These are phyloP conservation scores for Apiotrichum mycotoxinovorans DNA, from an alignment of 1,284 basidiomycete genomes.

Conservation along the genomic window DNA sequence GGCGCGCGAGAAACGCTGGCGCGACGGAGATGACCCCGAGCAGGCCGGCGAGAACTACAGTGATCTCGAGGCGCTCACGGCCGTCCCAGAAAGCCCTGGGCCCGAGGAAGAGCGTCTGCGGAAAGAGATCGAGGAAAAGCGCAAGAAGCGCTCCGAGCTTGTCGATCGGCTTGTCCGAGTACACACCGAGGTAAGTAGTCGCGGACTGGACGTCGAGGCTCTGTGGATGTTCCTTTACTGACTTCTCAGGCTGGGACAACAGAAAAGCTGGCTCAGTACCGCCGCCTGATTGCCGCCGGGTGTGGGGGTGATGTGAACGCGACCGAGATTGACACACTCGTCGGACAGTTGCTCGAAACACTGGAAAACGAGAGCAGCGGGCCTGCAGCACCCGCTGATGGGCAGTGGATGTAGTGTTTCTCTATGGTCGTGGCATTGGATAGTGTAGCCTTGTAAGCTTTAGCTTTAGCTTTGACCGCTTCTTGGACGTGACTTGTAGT, in stretches of 20 bases:
- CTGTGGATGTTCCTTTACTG: no score
- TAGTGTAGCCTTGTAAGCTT: neutral
- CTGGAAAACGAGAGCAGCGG: slow-evolving; percentile 25
- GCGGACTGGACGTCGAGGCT: no score
- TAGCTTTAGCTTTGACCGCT: neutral
- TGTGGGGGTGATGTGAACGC: slow-evolving; percentile 76
- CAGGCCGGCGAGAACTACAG: slow-evolving; percentile 39
- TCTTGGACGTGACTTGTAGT: neutral
- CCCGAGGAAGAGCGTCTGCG: slow-evolving; percentile 60
- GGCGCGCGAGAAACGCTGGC: slow-evolving; percentile 59
- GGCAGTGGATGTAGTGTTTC: neutral
- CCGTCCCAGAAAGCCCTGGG: slow-evolving; percentile 49
- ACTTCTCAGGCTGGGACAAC: slow-evolving; percentile 61
- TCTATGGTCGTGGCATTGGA: neutral
- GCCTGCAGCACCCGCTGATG: neutral
- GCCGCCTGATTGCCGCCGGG: slow-evolving; percentile 76
- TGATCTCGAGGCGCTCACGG: slow-evolving; percentile 42
- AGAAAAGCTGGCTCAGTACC: slow-evolving; percentile 80
- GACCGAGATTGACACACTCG: slow-evolving; percentile 75
- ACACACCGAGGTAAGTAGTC: slow-evolving; percentile 77
- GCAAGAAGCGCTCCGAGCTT: slow-evolving; percentile 63
- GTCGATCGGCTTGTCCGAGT: slow-evolving; percentile 73
- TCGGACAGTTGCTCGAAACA: slow-evolving; percentile 61
- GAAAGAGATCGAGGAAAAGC: slow-evolving; percentile 62
- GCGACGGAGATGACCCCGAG: slow-evolving; percentile 24